Conservation (phyloP, 2,329 filamentous ascomycete species). For the Fusarium avenaceum region DNA sequence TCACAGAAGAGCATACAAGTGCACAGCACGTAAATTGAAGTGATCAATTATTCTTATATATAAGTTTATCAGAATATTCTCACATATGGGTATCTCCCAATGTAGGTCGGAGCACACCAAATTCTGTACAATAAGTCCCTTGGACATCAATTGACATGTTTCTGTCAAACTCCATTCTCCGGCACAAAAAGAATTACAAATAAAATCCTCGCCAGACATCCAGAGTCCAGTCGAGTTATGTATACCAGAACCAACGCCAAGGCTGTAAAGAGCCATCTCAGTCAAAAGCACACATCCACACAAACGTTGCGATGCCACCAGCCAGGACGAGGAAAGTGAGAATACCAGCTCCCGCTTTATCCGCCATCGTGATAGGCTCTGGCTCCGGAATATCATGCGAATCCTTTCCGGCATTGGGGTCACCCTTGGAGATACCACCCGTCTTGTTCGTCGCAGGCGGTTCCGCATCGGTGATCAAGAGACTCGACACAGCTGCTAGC, state of each 20-base stretch:
- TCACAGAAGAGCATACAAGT: no score
- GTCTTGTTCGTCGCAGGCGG: constrained; percentile 61
- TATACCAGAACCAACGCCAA: constrained; percentile 19
- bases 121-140: neutral
- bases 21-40: neutral
- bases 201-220: neutral
- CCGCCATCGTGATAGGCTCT: constrained; percentile 58
- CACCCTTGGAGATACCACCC: constrained; percentile 64
- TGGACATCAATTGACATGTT: neutral
- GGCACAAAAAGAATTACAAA: constrained; percentile 5
- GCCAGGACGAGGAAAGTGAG: constrained; percentile 61
- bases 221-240: constrained; percentile 7
- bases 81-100: neutral
- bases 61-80: neutral
- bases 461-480: constrained; percentile 59
- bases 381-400: constrained; percentile 51
- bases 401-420: constrained; percentile 57
- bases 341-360: constrained; percentile 64
- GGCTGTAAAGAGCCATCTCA: constrained; percentile 15
- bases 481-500: constrained; percentile 65
- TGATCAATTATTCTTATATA: neutral
- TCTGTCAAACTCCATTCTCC: constrained; percentile 30
- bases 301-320: constrained; percentile 59
- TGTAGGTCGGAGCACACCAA: neutral
- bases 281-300: constrained; percentile 63